Evolutionary conservation across 2,329 filamentous ascomycete genomes (phyloP).

Genomic region (Botrytis fragariae): DNA sequence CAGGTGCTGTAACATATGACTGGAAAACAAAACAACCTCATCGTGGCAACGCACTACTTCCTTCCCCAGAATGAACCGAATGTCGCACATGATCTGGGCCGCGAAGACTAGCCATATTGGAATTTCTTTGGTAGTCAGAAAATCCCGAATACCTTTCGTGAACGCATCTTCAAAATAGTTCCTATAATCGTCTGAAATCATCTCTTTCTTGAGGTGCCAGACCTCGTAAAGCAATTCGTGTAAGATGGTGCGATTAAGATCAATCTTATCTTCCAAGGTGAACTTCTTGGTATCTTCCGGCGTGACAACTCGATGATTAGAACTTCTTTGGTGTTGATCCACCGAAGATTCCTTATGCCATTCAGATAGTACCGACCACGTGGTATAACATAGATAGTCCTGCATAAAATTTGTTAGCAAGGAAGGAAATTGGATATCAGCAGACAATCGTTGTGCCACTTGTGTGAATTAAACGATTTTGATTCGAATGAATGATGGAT

Average conservation of each 20-base stretch:
- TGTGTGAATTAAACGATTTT: neutral
- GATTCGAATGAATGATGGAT: neutral
- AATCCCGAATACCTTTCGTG: conserved; percentile 32
- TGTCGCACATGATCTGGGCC: conserved; percentile 37
- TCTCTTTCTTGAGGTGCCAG: neutral
- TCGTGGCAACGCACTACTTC: conserved; percentile 21
- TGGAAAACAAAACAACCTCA: neutral
- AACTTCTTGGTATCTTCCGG: neutral
- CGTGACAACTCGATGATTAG: neutral
- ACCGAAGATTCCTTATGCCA: neutral
- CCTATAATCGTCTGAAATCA: accelerated
- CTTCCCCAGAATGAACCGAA: conserved; percentile 38
- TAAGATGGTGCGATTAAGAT: neutral
- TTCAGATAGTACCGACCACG: neutral
- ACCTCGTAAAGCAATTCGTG: neutral
- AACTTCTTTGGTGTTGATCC: neutral
- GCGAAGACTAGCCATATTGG: conserved; percentile 36
- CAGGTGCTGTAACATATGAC: neutral
- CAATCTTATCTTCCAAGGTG: neutral
- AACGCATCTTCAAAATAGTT: conserved; percentile 35
- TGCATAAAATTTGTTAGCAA: neutral
- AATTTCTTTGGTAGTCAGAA: conserved; percentile 27
- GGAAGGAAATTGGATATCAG: neutral
- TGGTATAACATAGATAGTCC: neutral
- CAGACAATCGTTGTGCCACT: too few relatives aligned